These are phyloP conservation scores for Verticillium klebahnii DNA, from an alignment of 2,329 filamentous ascomycete genomes.

Conservation along the genomic window DNA sequence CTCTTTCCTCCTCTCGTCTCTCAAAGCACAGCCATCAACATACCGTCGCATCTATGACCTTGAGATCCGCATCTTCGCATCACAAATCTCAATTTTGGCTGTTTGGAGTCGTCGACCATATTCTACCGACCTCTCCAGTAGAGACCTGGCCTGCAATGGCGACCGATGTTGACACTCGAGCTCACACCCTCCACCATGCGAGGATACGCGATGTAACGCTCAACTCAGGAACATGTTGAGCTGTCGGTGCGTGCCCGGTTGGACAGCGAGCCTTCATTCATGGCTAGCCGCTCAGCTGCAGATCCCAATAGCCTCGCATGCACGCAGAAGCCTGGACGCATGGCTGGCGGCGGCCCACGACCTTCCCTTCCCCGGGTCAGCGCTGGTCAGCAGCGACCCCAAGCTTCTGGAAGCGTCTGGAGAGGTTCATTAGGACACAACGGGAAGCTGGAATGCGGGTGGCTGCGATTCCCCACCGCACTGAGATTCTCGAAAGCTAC, in stretches of 20 bases:
- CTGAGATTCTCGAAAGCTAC: background rate
- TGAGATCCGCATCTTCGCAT: too few relatives aligned
- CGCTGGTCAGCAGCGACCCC: background rate
- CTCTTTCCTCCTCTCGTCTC: too few relatives aligned
- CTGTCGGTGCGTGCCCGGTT: background rate
- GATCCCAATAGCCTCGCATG: background rate
- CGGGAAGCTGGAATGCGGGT: background rate
- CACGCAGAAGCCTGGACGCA: slow-evolving; percentile 6
- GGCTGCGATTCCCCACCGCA: background rate
- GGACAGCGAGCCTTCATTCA: background rate
- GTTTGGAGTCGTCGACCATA: too few relatives aligned
- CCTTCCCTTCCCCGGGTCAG: background rate
- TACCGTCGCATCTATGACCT: too few relatives aligned
- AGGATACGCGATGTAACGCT: too few relatives aligned
- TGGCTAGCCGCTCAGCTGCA: background rate
- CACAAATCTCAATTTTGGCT: too few relatives aligned
- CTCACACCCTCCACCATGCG: too few relatives aligned
- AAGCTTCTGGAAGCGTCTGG: background rate
- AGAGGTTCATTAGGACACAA: background rate
- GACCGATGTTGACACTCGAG: too few relatives aligned
- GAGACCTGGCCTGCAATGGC: too few relatives aligned
- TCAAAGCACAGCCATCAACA: too few relatives aligned
- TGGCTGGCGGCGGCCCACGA: slow-evolving; percentile 1
- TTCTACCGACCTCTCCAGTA: too few relatives aligned
- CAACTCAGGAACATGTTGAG: background rate